Base-by-base conservation (phyloP, 2,329 filamentous ascomycete species). In the Fusarium chlamydosporum region DNA sequence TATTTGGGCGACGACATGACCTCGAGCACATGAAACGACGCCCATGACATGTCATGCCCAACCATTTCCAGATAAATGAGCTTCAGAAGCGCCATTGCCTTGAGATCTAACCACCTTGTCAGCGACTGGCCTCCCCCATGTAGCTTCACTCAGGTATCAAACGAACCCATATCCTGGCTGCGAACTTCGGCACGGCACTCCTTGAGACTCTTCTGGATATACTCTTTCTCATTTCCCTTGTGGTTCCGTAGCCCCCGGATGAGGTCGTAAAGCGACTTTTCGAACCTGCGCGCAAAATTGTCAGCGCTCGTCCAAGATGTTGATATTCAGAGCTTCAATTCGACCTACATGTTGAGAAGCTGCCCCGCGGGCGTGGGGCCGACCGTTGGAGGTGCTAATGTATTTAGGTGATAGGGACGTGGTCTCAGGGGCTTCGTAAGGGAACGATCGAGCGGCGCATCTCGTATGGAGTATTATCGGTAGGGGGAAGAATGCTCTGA, bases 31-130 rank as follows among this genome's bases (percentile, higher is more conserved):
- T 99, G 93, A 82, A 99, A 99, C 13, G 94, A 94, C 6, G 96
- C 96, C 96, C 96, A 99, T 4, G 95, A 97, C 96, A 99, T 99
- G 81, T 98, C 96, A 78, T 98, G 92, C 15, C 96, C 96, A 73
- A 98, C 94, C 96, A 99, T 99, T 79, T 99, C 96, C 71, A 99
- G 88, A 79, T 99, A 99, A 54, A 97, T 91, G 74, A 99, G 87
- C 84, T 99, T 99, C 76, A 99, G 84, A 55, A 99, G 86, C 45
- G 96, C 96, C 34, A 94, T 98, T 20, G 96, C 94, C 85, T 99
- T 99, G 81, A 97, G 87, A 82, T 98, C 94, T 93, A 61, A 53
- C 47, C 54, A 54, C 43, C 15, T n/a, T 23, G 54, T 74, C 56
- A 73, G 65, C 56, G 31, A 43, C 35, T 40, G 23, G 23, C n/a